Percentiles rank a stretch among this genome's conserved stretches.
phyloP scores from a whole-genome alignment of 352 stramenopile genomes.

The Phytopythium helicoides region DNA sequence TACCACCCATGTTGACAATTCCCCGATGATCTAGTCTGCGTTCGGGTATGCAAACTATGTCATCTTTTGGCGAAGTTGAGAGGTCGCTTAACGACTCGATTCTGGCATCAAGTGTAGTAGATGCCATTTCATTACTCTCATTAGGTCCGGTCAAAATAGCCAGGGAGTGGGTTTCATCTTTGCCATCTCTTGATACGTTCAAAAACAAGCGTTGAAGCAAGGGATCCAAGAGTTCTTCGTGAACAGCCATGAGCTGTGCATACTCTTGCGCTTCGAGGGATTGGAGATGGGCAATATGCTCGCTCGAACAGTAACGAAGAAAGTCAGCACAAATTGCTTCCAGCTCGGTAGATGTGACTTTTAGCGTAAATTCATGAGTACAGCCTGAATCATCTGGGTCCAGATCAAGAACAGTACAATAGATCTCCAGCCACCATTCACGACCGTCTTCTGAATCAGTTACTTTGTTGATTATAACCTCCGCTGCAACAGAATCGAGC shows the following conservation, averaged over 20 bases:
- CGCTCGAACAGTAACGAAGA: conserved; percentile 49
- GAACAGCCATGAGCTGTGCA: conserved; percentile 41
- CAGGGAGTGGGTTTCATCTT: background rate
- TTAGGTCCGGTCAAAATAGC: no score
- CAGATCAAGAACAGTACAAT: conserved; percentile 39
- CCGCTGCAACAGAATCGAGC: no score
- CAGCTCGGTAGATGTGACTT: conserved; percentile 40
- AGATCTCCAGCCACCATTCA: conserved; percentile 49
- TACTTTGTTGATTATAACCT: background rate
- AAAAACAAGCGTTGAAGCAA: conserved; percentile 32
- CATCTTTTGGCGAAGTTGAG: background rate
- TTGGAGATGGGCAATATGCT: conserved; percentile 15
- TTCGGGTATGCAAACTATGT: background rate
- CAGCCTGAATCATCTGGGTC: conserved; percentile 71
- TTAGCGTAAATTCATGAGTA: conserved; percentile 11
- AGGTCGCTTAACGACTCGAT: background rate
- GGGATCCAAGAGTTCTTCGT: conserved; percentile 47
- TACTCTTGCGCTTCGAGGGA: conserved; percentile 7
- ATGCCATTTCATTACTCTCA: background rate
- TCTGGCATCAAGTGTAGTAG: background rate
- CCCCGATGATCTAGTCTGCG: conserved; percentile 49
- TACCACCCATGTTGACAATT: conserved; percentile 39
- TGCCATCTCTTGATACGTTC: background rate
- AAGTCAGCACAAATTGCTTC: conserved; percentile 33
- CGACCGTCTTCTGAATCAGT: conserved; percentile 32